Evolutionary conservation across 495 filamentous ascomycete genomes (phyloP).

Genomic region (Hypomontagnella submonticulosa): DNA sequence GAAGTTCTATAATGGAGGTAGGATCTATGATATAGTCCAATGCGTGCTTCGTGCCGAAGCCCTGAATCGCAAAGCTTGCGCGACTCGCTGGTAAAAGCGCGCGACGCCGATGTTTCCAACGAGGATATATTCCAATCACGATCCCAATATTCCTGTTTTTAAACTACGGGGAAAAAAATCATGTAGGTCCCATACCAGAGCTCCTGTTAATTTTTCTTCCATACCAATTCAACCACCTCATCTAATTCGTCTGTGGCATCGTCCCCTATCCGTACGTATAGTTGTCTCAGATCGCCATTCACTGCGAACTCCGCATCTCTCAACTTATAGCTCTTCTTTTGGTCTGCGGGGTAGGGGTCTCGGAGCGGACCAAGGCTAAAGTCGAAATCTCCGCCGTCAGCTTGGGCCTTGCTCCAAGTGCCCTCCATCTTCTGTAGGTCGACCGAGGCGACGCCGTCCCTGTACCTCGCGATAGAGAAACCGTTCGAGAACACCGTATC

Average conservation of each 20-base stretch:
- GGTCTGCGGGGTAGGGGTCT: constrained; percentile 19
- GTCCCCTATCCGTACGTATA: constrained; percentile 41
- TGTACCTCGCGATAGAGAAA: constrained; percentile 69
- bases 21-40: constrained; percentile 14
- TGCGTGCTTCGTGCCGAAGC: neutral
- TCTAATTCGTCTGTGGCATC: constrained; percentile 38
- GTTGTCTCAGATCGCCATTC: constrained; percentile 36
- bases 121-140: neutral
- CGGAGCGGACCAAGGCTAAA: constrained; percentile 65
- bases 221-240: constrained; percentile 43
- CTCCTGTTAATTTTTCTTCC: constrained; percentile 40
- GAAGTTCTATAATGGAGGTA: neutral
- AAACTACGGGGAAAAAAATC: too few relatives aligned
- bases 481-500: constrained; percentile 71
- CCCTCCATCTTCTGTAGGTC: constrained; percentile 69
- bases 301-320: constrained; percentile 37
- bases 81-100: neutral
- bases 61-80: neutral
- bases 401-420: constrained; percentile 65
- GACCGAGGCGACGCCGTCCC: constrained; percentile 56
- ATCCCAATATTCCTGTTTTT: too few relatives aligned
- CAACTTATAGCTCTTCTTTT: constrained; percentile 55
- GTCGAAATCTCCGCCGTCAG: constrained; percentile 56
- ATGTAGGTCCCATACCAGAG: constrained; percentile 14
- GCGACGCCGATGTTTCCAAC: constrained; percentile 16